Evolutionary conservation across 2,329 filamentous ascomycete genomes (phyloP).

Genomic region (Tolypocladium pustulatum): DNA sequence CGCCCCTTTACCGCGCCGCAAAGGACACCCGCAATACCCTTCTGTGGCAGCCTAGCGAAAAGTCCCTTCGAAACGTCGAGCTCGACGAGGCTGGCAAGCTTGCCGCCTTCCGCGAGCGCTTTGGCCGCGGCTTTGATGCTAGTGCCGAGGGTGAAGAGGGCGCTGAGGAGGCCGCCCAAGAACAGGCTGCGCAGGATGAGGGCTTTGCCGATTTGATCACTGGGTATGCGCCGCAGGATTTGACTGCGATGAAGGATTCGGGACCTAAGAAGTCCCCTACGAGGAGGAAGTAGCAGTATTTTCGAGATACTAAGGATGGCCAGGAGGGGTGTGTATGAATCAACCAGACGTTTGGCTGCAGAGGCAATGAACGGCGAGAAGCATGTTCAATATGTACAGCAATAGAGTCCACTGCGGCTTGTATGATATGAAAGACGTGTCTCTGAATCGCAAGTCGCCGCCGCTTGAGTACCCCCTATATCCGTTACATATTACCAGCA

Average conservation of each 20-base stretch:
- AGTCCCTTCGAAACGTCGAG: slow-evolving; percentile 77
- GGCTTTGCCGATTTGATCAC: slow-evolving; percentile 41
- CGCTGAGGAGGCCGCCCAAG: slow-evolving; percentile 15
- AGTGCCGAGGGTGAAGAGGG: slow-evolving; percentile 18
- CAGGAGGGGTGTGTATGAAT: background rate
- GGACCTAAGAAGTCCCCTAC: slow-evolving; percentile 31
- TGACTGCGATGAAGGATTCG: slow-evolving; percentile 21
- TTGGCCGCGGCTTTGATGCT: slow-evolving; percentile 75
- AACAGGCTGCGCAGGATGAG: slow-evolving; percentile 12
- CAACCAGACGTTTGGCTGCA: slow-evolving; percentile 3
- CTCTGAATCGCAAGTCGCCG: slow-evolving; percentile 9
- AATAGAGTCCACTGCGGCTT: slow-evolving; percentile 19
- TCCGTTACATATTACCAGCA: background rate
- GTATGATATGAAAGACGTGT: slow-evolving; percentile 23
- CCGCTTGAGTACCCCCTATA: background rate
- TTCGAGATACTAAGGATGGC: background rate
- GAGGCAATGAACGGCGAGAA: background rate
- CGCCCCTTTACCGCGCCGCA: slow-evolving; percentile 43
- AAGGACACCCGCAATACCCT: slow-evolving; percentile 87
- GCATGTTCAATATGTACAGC: slow-evolving; percentile 22
- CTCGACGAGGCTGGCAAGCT: slow-evolving; percentile 89
- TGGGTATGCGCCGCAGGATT: slow-evolving; percentile 33
- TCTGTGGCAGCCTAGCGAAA: slow-evolving; percentile 81
- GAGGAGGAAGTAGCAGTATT: slow-evolving; percentile 31
- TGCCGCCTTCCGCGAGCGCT: slow-evolving; percentile 74